These are phyloP conservation scores for Thielaviopsis euricoi DNA, from an alignment of 2,329 filamentous ascomycete genomes.

Conservation along the genomic window DNA sequence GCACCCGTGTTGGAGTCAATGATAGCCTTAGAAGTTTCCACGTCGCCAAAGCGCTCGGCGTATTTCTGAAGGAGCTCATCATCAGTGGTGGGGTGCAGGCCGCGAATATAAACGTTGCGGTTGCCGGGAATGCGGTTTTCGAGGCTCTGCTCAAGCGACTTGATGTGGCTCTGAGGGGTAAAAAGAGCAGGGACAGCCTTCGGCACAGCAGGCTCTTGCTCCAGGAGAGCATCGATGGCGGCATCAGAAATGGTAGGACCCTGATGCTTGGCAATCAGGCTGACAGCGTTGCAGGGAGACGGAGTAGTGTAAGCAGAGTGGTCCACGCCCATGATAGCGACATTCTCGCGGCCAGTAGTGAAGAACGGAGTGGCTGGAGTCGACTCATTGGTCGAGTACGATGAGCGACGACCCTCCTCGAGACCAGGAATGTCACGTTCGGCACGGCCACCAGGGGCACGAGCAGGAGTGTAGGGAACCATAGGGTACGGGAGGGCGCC, in stretches of 20 bases:
- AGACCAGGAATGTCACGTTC: constrained; percentile 39
- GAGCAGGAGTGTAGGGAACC: constrained; percentile 37
- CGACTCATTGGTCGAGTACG: constrained; percentile 52
- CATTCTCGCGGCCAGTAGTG: constrained; percentile 39
- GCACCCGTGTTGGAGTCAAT: constrained; percentile 85
- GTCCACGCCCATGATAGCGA: constrained; percentile 35
- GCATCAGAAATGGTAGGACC: constrained; percentile 26
- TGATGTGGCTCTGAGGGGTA: constrained; percentile 67
- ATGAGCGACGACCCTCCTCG: constrained; percentile 45
- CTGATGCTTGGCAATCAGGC: constrained; percentile 27
- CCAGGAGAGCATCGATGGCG: constrained; percentile 46
- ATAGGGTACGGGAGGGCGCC: constrained; percentile 21
- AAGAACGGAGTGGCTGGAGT: constrained; percentile 50
- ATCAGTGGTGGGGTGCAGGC: constrained; percentile 85
- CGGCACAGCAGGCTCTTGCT: constrained; percentile 69
- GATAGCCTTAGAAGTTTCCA: constrained; percentile 96
- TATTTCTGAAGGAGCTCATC: constrained; percentile 76
- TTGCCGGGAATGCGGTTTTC: constrained; percentile 85
- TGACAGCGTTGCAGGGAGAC: constrained; percentile 42
- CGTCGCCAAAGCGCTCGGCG: constrained; percentile 74
- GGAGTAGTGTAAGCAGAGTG: constrained; percentile 50
- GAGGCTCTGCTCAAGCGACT: constrained; percentile 84
- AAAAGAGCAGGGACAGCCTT: constrained; percentile 79
- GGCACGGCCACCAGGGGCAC: constrained; percentile 30
- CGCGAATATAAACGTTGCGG: constrained; percentile 95